Conservation (phyloP, 129 eudicot genomes). For the Flaveria bidentis region DNA sequence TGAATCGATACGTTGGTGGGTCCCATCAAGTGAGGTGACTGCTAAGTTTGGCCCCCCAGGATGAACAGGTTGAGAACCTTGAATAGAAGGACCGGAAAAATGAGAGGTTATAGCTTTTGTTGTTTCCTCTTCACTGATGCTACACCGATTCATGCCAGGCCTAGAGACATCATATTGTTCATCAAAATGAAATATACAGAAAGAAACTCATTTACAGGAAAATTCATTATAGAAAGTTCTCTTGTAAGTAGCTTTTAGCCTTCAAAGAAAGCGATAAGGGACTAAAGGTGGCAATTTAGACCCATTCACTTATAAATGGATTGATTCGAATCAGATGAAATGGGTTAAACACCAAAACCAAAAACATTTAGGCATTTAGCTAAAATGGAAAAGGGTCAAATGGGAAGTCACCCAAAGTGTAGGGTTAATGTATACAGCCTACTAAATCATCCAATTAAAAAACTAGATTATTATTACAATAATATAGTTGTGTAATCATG, state of each 20-base stretch:
- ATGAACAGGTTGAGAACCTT: conserved; percentile 41
- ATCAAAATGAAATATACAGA: not conserved
- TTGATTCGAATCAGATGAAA: not conserved
- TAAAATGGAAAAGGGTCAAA: not conserved
- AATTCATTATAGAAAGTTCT: not conserved
- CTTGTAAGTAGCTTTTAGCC: not conserved
- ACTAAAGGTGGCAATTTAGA: not conserved
- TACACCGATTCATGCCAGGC: conserved; percentile 91
- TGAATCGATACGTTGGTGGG: conserved; percentile 31
- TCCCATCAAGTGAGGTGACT: conserved; percentile 37
- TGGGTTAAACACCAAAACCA: not conserved
- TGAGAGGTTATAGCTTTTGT: conserved; percentile 36
- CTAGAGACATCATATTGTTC: conserved; percentile 40
- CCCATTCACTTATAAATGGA: not conserved
- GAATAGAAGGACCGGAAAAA: conserved; percentile 43
- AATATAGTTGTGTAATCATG: not conserved
- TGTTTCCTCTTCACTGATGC: conserved; percentile 75
- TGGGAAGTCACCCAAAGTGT: not conserved
- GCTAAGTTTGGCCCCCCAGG: conserved; percentile 41
- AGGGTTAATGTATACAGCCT: not conserved
- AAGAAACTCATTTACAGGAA: not conserved
- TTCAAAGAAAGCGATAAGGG: not conserved
- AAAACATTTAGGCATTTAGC: not conserved
- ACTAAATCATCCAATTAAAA: not conserved
- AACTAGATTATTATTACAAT: not conserved